These are phyloP conservation scores for Trametes elegans DNA, from an alignment of 768 basidiomycete genomes.

Conservation along the genomic window DNA sequence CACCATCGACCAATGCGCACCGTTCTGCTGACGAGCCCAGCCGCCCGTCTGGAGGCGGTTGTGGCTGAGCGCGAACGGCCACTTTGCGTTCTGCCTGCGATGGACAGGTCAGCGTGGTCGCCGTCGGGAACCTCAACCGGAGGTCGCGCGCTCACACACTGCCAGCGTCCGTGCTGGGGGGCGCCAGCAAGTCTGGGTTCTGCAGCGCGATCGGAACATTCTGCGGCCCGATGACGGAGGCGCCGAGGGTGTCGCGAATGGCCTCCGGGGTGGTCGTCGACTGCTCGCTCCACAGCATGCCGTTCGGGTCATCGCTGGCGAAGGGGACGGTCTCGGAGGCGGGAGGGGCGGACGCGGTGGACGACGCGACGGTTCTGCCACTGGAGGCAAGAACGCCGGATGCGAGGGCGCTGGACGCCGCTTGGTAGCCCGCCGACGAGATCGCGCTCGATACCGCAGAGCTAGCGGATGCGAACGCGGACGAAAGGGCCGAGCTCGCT, in stretches of 20 bases:
- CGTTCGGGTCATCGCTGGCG: constrained; percentile 31
- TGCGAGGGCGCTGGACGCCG: neutral
- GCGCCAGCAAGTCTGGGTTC: constrained; percentile 56
- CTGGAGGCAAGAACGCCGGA: neutral
- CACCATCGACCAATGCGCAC: constrained; percentile 30
- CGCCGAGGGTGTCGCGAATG: constrained; percentile 44
- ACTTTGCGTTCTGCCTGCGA: constrained; percentile 50
- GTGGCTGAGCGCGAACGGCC: constrained; percentile 63
- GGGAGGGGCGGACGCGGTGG: constrained; percentile 5
- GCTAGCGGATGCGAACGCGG: neutral
- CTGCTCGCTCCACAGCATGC: constrained; percentile 19
- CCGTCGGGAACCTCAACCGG: neutral
- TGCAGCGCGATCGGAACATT: constrained; percentile 54
- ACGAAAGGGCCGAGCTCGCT: neutral
- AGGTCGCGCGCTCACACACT: constrained; percentile 34
- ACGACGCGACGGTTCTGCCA: neutral
- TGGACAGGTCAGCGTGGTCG: neutral
- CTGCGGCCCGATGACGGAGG: constrained; percentile 52
- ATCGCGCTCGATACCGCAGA: constrained; percentile 10
- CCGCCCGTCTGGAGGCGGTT: constrained; percentile 61
- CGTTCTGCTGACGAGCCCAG: constrained; percentile 63
- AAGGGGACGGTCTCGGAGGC: constrained; percentile 22
- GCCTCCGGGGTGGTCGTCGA: constrained; percentile 37
- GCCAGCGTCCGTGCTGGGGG: constrained; percentile 63
- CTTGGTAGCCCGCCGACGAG: neutral